Evolutionary conservation across 495 filamentous ascomycete genomes (phyloP), one percentile per base, ranked within the genome.

Genomic region (Aspergillus carlsbadensis): DNA sequence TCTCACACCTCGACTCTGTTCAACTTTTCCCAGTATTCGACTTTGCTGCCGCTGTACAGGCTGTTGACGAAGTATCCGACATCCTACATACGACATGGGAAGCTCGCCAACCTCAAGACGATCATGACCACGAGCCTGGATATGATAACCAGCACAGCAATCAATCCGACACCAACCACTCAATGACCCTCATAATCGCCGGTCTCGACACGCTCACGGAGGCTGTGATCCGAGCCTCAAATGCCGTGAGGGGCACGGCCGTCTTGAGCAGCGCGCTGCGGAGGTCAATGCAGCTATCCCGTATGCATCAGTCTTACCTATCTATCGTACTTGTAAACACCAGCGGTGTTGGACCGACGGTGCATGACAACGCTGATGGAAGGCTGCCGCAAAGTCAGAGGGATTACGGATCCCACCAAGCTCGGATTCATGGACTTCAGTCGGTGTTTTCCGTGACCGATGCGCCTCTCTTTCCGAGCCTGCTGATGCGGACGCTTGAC

Each of bases 161-260:
- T 14, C 22, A 31, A 44, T 42, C 37, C 41, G 50, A 18, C 40
- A 13, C 34, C n/a, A 45, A 42, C 37, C 31, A 56, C 17, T 44
- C 56, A 2, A 54, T 66, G 7, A 26, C 47, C 20, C 15, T 78
- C 7, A 67, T 76, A 20, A 64, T 78, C 3, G 70, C 56, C 14
- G 73, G 74, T 11, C 72, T 78, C 14, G 75, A 78, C 49, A 65
- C 61, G 7, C 65, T 78, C 8, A 57, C 68, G 2, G 75, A 78
- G 46, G 66, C 62, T 1, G 61, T 74, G 7, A 67, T 77, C 40
- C 69, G 74, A 21, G 59, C 70, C 6, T 78, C 75, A 2, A 76
- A 76, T 40, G 66, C 73, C 0, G 65, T 70, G 15, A 65, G 65
- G 44, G 75, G 74, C 21, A 63, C 73, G 5, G 75, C 74, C 1